Percentiles rank a stretch among this genome's conserved stretches.
phyloP scores from a whole-genome alignment of 2,329 filamentous ascomycete species.

The Pezicula rhizophila region DNA sequence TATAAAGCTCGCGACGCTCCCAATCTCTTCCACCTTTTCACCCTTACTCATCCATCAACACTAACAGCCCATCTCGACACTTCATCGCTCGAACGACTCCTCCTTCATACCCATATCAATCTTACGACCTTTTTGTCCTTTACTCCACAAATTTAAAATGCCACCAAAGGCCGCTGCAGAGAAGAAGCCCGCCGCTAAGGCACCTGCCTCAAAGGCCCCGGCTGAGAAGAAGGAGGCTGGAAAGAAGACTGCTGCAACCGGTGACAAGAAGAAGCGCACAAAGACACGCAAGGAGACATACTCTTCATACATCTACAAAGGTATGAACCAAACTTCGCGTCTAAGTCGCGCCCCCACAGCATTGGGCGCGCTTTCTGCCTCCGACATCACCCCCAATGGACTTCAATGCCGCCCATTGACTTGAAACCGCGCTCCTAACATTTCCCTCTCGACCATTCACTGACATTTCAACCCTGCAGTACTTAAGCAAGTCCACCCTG shows the following conservation, averaged over 20 bases:
- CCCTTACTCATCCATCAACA: no score
- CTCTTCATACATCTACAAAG: conserved; percentile 99
- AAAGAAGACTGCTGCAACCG: conserved; percentile 97
- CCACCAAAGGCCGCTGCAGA: conserved; percentile 87
- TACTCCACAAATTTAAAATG: conserved; percentile 56
- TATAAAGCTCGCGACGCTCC: no score
- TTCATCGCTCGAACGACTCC: no score
- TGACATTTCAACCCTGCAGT: conserved; percentile 49
- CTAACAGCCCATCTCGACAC: no score
- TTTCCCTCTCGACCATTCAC: conserved; percentile 27
- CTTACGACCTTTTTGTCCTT: conserved; percentile 8
- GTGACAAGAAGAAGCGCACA: conserved; percentile 99
- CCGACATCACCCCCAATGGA: conserved; percentile 2
- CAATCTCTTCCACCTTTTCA: no score
- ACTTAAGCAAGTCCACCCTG: conserved; percentile 99
- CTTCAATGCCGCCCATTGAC: no score
- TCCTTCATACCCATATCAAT: not conserved
- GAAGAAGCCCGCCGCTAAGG: conserved; percentile 99
- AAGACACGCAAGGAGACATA: conserved; percentile 99
- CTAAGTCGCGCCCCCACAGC: conserved; percentile 16
- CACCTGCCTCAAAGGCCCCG: conserved; percentile 74
- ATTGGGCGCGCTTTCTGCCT: conserved; percentile 12
- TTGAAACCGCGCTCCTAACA: conserved; percentile 5
- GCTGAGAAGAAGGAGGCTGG: conserved; percentile 99
- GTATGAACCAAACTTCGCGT: conserved; percentile 45